Evolutionary conservation across 148 eudicot species (phyloP).

Genomic region (Fallopia convolvulus): DNA sequence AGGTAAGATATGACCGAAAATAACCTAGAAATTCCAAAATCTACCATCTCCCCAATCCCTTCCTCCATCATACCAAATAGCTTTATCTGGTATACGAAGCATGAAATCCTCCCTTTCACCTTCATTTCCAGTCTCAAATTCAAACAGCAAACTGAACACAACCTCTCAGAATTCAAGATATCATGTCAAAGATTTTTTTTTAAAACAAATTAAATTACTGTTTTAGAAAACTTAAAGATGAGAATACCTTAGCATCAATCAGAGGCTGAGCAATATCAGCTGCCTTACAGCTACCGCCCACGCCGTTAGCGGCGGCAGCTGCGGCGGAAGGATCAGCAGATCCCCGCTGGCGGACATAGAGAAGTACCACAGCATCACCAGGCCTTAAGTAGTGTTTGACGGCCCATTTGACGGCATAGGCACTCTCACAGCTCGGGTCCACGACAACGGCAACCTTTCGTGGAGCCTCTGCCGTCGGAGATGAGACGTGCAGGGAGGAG

Average conservation of each 20-base stretch:
- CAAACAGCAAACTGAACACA: too few species aligned
- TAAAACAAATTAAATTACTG: too few species aligned
- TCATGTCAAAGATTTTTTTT: too few species aligned
- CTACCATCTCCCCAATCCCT: too few species aligned
- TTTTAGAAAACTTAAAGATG: too few species aligned
- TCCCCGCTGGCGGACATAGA: constrained; percentile 86
- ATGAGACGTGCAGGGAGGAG: constrained; percentile 28
- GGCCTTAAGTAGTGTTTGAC: constrained; percentile 76
- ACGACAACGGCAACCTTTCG: constrained; percentile 22
- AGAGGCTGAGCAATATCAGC: constrained; percentile 66
- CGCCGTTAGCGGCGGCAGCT: not conserved
- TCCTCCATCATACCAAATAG: too few species aligned
- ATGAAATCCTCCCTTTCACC: too few species aligned
- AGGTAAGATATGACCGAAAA: too few species aligned
- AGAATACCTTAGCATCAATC: constrained; percentile 44
- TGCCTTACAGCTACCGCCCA: constrained; percentile 35
- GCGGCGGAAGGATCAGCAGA: constrained; percentile 42
- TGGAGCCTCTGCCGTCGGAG: constrained; percentile 65
- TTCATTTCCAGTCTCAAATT: too few species aligned
- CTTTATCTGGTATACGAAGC: too few species aligned
- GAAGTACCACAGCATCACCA: constrained; percentile 70
- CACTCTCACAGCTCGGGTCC: constrained; percentile 65
- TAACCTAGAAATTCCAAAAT: too few species aligned
- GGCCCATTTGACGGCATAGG: constrained; percentile 90
- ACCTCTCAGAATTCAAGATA: too few species aligned